phyloP scores from a whole-genome alignment of 257 asterid species.

The Rehmannia glutinosa region DNA sequence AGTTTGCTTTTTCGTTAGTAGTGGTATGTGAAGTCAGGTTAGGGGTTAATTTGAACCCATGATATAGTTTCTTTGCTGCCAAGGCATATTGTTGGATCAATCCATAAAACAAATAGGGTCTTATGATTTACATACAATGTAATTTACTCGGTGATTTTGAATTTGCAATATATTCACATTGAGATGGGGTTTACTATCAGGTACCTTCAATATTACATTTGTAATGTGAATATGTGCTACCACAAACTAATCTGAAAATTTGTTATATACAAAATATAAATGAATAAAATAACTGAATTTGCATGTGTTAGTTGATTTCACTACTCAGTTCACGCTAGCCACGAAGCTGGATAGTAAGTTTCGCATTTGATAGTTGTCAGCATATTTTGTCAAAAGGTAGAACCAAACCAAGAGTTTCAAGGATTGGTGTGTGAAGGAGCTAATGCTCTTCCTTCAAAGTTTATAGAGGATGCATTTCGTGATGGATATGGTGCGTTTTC shows the following conservation, averaged over 20 bases:
- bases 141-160: neutral
- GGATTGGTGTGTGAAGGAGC: conserved; percentile 99
- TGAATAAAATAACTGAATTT: neutral
- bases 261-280: neutral
- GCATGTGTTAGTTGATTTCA: neutral
- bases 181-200: neutral
- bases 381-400: conserved; percentile 75
- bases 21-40: neutral
- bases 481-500: conserved; percentile 82
- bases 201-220: neutral
- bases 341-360: conserved; percentile 14
- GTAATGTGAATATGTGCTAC: neutral
- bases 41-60: neutral
- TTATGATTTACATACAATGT: neutral
- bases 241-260: neutral
- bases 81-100: neutral
- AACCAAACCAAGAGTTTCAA: conserved; percentile 97
- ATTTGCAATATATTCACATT: neutral
- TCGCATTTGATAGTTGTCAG: neutral
- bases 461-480: conserved; percentile 89
- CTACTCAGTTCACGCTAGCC: neutral
- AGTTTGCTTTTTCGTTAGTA: neutral
- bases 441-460: conserved; percentile 86
- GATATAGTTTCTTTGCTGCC: neutral
- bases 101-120: too few species aligned